A percentile compares a stretch with the other conserved stretches of the same genome.
Conservation (phyloP, 805 yeast species). For the Candida tammaniensis region DNA sequence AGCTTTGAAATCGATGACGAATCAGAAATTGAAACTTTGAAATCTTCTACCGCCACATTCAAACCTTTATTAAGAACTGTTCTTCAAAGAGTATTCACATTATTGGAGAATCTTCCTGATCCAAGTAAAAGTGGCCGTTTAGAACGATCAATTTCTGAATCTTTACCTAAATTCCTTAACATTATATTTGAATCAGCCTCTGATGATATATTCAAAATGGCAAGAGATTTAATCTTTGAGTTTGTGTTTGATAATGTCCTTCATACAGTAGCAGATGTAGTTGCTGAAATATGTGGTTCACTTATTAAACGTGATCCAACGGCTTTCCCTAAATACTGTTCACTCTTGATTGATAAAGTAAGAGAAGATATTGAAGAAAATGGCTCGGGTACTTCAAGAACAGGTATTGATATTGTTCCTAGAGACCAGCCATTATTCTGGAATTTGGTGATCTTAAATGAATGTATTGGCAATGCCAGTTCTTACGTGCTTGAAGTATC, state of each 20-base stretch:
- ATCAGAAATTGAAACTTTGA: conserved; percentile 53
- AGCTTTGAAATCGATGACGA: conserved; percentile 36
- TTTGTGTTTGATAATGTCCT: conserved; percentile 59
- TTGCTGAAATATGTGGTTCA: conserved; percentile 71
- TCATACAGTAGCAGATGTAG: conserved; percentile 60
- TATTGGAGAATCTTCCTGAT: conserved; percentile 70
- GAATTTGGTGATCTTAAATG: conserved; percentile 66
- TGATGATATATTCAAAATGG: conserved; percentile 47
- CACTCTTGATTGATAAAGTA: conserved; percentile 50
- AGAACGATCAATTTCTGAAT: conserved; percentile 44
- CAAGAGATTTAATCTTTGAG: conserved; percentile 49
- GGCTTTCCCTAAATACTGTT: conserved; percentile 41
- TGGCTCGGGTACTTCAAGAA: conserved; percentile 75
- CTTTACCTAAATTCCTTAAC: conserved; percentile 35
- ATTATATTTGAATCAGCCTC: conserved; percentile 57
- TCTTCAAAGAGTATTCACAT: conserved; percentile 54
- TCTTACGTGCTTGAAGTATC: conserved; percentile 41
- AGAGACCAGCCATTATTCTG: conserved; percentile 76
- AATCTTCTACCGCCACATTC: conserved; percentile 73
- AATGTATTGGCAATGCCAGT: conserved; percentile 69
- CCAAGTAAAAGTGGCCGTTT: conserved; percentile 48
- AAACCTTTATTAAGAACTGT: conserved; percentile 55
- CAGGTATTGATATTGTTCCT: conserved; percentile 64
- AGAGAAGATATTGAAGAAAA: conserved; percentile 68
- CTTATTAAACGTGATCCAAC: conserved; percentile 64